These are phyloP conservation scores for Mycena galopus DNA, from an alignment of 768 basidiomycete genomes.

Conservation along the genomic window DNA sequence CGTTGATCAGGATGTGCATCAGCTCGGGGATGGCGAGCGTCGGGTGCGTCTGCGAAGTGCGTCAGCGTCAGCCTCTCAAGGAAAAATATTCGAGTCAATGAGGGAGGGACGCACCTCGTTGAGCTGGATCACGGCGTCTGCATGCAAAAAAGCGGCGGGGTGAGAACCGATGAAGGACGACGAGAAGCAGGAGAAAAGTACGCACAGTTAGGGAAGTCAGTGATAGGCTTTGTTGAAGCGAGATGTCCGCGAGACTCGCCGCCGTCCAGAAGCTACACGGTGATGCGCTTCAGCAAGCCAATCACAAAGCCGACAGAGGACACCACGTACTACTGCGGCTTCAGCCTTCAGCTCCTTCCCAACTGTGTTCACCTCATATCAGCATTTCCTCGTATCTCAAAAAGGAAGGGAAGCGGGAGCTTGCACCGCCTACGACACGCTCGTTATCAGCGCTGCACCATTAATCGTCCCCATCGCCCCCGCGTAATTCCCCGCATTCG, in stretches of 20 bases:
- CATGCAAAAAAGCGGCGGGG: slow-evolving; percentile 4
- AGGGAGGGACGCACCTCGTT: slow-evolving; percentile 74
- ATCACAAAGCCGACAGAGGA: background rate
- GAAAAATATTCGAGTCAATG: background rate
- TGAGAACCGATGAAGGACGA: no score
- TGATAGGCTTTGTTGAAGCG: slow-evolving; percentile 93
- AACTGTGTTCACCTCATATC: slow-evolving; percentile 58
- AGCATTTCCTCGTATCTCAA: background rate
- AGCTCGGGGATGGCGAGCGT: slow-evolving; percentile 95
- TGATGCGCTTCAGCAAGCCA: background rate
- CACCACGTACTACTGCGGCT: slow-evolving; percentile 85
- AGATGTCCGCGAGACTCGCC: slow-evolving; percentile 88
- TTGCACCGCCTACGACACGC: slow-evolving; percentile 90
- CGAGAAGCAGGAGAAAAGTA: slow-evolving; percentile 20
- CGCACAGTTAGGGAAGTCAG: slow-evolving; percentile 86
- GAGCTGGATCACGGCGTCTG: slow-evolving; percentile 93
- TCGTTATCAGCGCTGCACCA: slow-evolving; percentile 93
- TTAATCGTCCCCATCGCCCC: slow-evolving; percentile 89
- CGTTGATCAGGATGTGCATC: slow-evolving; percentile 89
- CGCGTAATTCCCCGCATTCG: slow-evolving; percentile 98
- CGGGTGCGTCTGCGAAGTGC: slow-evolving; percentile 86
- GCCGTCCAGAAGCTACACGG: slow-evolving; percentile 85
- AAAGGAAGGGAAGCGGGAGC: slow-evolving; percentile 15
- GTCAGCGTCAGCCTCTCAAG: background rate
- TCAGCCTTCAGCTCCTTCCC: slow-evolving; percentile 91